Evolutionary conservation across 768 basidiomycete genomes (phyloP).

Genomic region (Chlorophyllum brunneum): DNA sequence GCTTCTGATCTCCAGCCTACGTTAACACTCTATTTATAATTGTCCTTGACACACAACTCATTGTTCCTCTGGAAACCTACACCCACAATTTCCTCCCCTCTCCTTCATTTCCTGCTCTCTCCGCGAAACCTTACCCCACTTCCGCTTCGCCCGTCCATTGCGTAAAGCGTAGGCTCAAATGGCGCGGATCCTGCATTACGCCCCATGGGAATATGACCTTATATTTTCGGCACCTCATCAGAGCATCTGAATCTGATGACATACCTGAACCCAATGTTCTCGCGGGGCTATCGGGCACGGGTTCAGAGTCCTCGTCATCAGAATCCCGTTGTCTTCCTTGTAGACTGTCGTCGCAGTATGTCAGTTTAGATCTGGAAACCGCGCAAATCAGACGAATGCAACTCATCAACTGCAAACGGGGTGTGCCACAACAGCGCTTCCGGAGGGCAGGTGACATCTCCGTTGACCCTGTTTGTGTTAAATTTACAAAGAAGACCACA

Average conservation of each 20-base stretch:
- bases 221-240: conserved; percentile 11
- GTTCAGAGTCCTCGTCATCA: not conserved
- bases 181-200: too few species aligned
- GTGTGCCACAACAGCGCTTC: not conserved
- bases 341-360: too few species aligned
- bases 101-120: not conserved
- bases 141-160: not conserved
- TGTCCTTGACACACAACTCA: not conserved
- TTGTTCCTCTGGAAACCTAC: not conserved
- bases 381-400: too few species aligned
- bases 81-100: not conserved
- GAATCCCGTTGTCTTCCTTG: not conserved
- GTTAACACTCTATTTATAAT: conserved; percentile 3
- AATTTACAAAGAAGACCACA: not conserved
- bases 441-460: not conserved
- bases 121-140: not conserved
- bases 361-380: too few species aligned
- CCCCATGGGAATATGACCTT: conserved; percentile 1
- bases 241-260: conserved; percentile 3
- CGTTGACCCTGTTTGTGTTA: not conserved
- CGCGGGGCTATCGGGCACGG: conserved; percentile 8
- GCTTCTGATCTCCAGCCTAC: conserved; percentile 9
- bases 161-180: not conserved
- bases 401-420: too few species aligned
- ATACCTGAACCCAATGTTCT: not conserved